Conservation (phyloP, 495 filamentous ascomycete species). For the Talaromyces liani region DNA sequence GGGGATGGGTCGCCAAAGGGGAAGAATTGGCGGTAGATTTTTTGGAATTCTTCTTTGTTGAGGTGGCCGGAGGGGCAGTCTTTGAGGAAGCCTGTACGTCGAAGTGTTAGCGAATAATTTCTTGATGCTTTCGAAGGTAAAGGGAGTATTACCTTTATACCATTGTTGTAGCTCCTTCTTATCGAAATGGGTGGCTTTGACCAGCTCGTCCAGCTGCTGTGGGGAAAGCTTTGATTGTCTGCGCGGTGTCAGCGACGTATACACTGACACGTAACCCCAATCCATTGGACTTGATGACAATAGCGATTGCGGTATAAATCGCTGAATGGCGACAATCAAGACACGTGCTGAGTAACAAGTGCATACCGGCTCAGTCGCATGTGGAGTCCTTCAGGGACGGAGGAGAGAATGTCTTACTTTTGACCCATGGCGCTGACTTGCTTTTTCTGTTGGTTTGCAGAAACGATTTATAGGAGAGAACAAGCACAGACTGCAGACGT, state of each 20-base stretch:
- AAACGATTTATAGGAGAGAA: not conserved
- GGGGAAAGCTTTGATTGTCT: slow-evolving; percentile 94
- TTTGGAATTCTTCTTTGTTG: slow-evolving; percentile 97
- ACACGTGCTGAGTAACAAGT: not conserved
- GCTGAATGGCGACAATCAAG: not conserved
- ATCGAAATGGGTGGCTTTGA: slow-evolving; percentile 95
- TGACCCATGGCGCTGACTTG: slow-evolving; percentile 3
- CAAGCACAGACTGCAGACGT: slow-evolving; percentile 1
- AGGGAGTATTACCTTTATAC: no score
- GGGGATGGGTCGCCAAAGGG: slow-evolving; percentile 95
- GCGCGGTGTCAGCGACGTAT: not conserved
- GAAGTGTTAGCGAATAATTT: no score
- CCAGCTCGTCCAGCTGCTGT: slow-evolving; percentile 88
- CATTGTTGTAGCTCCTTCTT: slow-evolving; percentile 99
- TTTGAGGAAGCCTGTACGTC: slow-evolving; percentile 78
- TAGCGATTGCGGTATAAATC: no score
- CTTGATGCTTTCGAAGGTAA: no score
- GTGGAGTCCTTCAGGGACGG: not conserved
- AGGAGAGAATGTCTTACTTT: slow-evolving; percentile 1
- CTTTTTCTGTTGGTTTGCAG: not conserved
- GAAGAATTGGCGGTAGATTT: slow-evolving; percentile 99
- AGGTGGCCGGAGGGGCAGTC: slow-evolving; percentile 95
- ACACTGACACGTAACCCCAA: not conserved
- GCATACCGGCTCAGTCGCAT: not conserved
- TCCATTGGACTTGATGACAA: not conserved